These are phyloP conservation scores for Westerdykella ornata DNA, from an alignment of 2,329 filamentous ascomycete species.

Conservation along the genomic window DNA sequence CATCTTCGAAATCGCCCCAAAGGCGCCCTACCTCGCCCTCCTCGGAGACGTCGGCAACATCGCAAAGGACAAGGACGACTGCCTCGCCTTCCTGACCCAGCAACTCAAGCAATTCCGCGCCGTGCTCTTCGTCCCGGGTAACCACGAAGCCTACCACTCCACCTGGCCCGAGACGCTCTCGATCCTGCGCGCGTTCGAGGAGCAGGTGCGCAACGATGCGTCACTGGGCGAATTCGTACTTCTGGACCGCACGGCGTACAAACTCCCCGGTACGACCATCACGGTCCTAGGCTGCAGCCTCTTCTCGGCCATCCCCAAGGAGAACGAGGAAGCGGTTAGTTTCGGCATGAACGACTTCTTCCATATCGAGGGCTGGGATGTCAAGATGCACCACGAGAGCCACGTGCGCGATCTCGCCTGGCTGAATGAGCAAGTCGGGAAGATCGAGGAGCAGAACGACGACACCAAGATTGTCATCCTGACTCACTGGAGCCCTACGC, in stretches of 20 bases:
- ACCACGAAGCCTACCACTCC: constrained; percentile 12
- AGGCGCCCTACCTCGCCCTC: constrained; percentile 7
- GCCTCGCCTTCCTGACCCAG: constrained; percentile 10
- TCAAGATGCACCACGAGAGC: constrained; percentile 35
- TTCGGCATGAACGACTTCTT: constrained; percentile 11
- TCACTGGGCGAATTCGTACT: constrained; percentile 8
- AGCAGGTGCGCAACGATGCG: background rate
- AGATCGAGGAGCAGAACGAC: constrained; percentile 12
- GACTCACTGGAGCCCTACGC: constrained; percentile 41
- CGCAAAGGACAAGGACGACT: constrained; percentile 1
- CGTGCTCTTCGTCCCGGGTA: constrained; percentile 11
- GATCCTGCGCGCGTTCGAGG: constrained; percentile 5
- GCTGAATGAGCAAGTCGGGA: constrained; percentile 37
- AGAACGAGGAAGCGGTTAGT: background rate
- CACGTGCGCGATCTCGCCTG: constrained; percentile 40
- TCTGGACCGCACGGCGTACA: constrained; percentile 8
- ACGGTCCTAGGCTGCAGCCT: constrained; percentile 16
- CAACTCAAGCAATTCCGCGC: constrained; percentile 8
- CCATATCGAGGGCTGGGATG: constrained; percentile 8
- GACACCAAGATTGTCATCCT: constrained; percentile 35
- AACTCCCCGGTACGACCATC: constrained; percentile 1
- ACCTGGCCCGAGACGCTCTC: background rate
- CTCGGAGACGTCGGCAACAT: constrained; percentile 11
- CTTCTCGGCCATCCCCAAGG: constrained; percentile 4
- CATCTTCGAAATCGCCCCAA: constrained; percentile 2